Percentiles rank a stretch among this genome's conserved stretches.
Conservation (phyloP, 345 rosid species). For the Odontarrhena argentea region DNA sequence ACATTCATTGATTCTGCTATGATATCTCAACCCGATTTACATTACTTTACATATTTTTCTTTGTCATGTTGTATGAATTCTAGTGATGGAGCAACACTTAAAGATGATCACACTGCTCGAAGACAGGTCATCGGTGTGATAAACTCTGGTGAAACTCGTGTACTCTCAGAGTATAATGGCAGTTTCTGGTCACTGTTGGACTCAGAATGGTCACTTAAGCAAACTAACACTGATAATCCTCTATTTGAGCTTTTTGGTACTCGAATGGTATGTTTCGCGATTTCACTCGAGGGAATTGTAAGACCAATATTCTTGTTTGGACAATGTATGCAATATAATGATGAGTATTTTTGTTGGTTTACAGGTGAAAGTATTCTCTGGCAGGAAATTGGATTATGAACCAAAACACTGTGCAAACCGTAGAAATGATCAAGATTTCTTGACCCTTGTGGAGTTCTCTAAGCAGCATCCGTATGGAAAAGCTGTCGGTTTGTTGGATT, state of each 20-base stretch:
- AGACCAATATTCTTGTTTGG: slow-evolving; percentile 19
- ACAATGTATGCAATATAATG: slow-evolving; percentile 15
- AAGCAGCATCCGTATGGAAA: slow-evolving; percentile 76
- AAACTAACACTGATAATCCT: slow-evolving; percentile 41
- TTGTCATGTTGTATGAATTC: slow-evolving; percentile 46
- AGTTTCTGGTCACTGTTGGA: slow-evolving; percentile 71
- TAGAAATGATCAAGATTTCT: slow-evolving; percentile 55
- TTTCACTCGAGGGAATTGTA: background rate
- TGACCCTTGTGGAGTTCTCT: slow-evolving; percentile 82
- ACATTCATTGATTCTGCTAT: background rate
- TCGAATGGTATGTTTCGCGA: slow-evolving; percentile 54
- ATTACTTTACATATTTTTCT: slow-evolving; percentile 18
- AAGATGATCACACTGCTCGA: slow-evolving; percentile 33
- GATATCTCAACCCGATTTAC: background rate
- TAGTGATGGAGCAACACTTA: slow-evolving; percentile 41
- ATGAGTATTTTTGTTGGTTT: slow-evolving; percentile 34
- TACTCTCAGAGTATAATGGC: slow-evolving; percentile 61
- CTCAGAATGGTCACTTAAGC: slow-evolving; percentile 64
- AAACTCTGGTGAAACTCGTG: slow-evolving; percentile 56
- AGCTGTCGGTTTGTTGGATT: slow-evolving; percentile 75
- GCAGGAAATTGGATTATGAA: slow-evolving; percentile 80
- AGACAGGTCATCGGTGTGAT: slow-evolving; percentile 62
- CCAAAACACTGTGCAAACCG: slow-evolving; percentile 49
- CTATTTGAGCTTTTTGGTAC: slow-evolving; percentile 67
- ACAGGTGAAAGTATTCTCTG: slow-evolving; percentile 67